Evolutionary conservation across 23 red algal species (phyloP), one percentile per base, ranked within the genome.

Genomic region (Pyropia haitanensis): DNA sequence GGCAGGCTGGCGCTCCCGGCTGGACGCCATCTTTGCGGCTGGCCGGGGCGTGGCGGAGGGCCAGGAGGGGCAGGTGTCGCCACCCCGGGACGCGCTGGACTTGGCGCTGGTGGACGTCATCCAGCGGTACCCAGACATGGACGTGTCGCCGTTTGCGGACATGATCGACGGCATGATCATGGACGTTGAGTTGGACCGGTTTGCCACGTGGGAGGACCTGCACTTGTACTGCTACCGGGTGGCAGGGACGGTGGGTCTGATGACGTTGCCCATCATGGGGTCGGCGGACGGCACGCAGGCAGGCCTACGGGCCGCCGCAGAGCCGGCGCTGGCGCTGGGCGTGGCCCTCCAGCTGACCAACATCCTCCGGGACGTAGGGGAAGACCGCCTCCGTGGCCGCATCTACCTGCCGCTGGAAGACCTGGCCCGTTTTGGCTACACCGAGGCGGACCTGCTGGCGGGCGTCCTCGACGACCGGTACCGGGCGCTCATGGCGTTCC

Each of bases 161-260:
- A 96, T 96, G 92, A 90, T 96, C 53, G 65, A 73, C 27, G 92
- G 92, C 63, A 96, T 96, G 92, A 25, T 76, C 15, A 96, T 96
- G 92, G 92, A 96, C 49, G 85, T 96, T 1, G 78, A 96, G 27
- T 73, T 61, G 14, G 53, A 58, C 31, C 79, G 84, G 17, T 96
- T 85, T 71, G 69, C 90, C 15, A 96, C 84, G 1, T 96, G 78
- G 48, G 85, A 96, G 52, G 92, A 96, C 21, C 61, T 96, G 15
- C 85, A 89, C 71, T 51, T 96, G 30, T 96, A 96, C 53, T 96
- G 92, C 72, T 96, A 96, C 76, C 78, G 92, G 10, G 92, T 96
- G n/a, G 92, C 92, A 1, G 92, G 92, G 49, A 96, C 92, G 2
- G 92, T 96, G 13, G 92, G 92, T 1, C 70, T 96, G 2, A 96